These are phyloP conservation scores for Russula compacta DNA, from an alignment of 768 basidiomycete genomes.

Conservation along the genomic window DNA sequence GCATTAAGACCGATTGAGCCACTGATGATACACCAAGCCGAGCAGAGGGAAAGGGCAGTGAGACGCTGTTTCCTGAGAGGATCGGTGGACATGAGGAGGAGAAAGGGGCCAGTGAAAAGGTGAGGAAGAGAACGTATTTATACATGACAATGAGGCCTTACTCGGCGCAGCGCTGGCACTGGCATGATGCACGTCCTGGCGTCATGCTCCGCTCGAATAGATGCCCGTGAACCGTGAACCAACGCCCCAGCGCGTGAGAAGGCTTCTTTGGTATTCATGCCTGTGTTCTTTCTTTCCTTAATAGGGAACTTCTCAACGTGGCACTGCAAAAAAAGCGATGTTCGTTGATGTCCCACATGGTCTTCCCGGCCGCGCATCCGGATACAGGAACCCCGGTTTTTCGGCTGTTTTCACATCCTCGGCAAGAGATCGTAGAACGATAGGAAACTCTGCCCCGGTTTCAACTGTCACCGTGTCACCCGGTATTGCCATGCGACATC, in stretches of 20 bases:
- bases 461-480: not conserved
- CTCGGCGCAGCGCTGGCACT: not conserved
- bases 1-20: constrained; percentile 27
- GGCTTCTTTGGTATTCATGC: constrained; percentile 3
- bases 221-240: not conserved
- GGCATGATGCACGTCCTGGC: not conserved
- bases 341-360: not conserved
- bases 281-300: not conserved
- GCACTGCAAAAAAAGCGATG: not conserved
- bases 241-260: not conserved
- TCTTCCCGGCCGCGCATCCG: not conserved
- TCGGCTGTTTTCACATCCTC: too few species aligned
- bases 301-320: not conserved
- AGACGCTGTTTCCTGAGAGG: constrained; percentile 21
- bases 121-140: constrained; percentile 1
- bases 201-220: not conserved
- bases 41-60: constrained; percentile 25
- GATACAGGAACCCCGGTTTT: not conserved
- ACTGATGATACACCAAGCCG: constrained; percentile 26
- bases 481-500: not conserved
- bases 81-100: not conserved
- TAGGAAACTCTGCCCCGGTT: not conserved
- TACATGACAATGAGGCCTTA: not conserved
- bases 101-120: not conserved
- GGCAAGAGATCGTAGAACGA: not conserved